Base-by-base conservation (phyloP, 139 green algal species). In the Limnomonas spitsbergensis region DNA sequence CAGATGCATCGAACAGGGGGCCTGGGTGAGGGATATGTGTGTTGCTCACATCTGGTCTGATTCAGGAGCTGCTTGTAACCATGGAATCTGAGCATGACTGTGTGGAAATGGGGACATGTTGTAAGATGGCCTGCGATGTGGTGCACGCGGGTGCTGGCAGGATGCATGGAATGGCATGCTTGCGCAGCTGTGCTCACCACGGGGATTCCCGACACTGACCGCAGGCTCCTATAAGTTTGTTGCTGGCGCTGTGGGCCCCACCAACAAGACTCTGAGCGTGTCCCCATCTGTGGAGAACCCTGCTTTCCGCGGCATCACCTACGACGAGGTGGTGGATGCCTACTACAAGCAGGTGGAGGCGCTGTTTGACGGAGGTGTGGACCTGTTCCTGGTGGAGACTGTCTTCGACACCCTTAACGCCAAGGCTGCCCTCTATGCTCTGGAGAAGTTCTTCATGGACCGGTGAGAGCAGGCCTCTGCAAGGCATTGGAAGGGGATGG, bases 341-440 rank as follows among this genome's bases (percentile, higher is more conserved):
- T 99, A 99, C 91, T 96, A 93, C 78, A 86, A 97, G 84, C 95
- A 99, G 89, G 85, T 89, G 6, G 78, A 88, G 53, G 94, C 86
- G 1, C 89, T 99, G 84, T 86, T 93, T 36, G 93, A 93, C 38
- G 95, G 94, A 29, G 95, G 95, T 29, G 92, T 97, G 35, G 95
- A 99, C 85, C 29, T 99, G 83, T 94, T 99, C 78, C 83, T 99
- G 75, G 94, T 99, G 75, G 95, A 99, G 89, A 99, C 95, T 39
- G 98, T 99, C 87, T 99, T 99, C 75, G 95, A 99, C 89, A 98
- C 95, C 6, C 86, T 97, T 24, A 99, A 99, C 80, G 93, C 95
- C 72, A 98, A 98, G 88, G 95, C 95, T 4, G 94, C 95, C n/a
- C 61, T 98, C 54, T 97, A 90, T 78, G 95, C 95, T 0, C 88